These are phyloP conservation scores for Carpinus viminea DNA, from an alignment of 306 rosid genomes.

Conservation along the genomic window DNA sequence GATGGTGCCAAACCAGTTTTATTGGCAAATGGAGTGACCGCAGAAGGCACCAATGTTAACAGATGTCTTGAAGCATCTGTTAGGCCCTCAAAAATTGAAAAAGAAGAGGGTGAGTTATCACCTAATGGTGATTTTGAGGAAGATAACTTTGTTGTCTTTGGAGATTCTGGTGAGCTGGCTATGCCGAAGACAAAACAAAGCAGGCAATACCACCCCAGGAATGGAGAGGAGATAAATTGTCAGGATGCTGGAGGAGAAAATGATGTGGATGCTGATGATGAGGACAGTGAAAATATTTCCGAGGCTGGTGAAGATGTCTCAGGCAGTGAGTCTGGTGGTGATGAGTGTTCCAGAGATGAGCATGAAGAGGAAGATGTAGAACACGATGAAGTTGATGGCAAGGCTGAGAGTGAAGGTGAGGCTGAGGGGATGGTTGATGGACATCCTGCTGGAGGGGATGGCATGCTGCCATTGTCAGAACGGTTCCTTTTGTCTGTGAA, in stretches of 20 bases:
- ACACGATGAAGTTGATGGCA: constrained; percentile 71
- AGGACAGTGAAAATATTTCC: constrained; percentile 88
- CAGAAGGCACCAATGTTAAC: constrained; percentile 51
- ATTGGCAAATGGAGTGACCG: constrained; percentile 49
- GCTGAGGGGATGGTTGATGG: constrained; percentile 77
- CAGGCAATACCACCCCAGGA: constrained; percentile 55
- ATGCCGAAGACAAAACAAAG: constrained; percentile 49
- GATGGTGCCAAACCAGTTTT: constrained; percentile 39
- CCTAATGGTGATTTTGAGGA: constrained; percentile 84
- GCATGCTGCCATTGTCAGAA: constrained; percentile 63
- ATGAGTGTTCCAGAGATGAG: constrained; percentile 81
- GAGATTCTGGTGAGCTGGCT: constrained; percentile 46
- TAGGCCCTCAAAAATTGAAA: constrained; percentile 70
- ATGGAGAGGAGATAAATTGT: constrained; percentile 49
- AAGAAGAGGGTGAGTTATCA: constrained; percentile 97
- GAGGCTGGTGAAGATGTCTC: constrained; percentile 91
- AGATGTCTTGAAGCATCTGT: constrained; percentile 56
- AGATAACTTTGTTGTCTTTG: constrained; percentile 72
- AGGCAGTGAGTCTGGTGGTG: constrained; percentile 93
- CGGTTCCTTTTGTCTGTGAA: constrained; percentile 72
- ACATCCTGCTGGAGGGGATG: constrained; percentile 70
- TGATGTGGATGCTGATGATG: constrained; percentile 94
- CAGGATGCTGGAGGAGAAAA: constrained; percentile 68
- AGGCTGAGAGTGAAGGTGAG: constrained; percentile 99
- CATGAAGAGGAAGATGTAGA: constrained; percentile 81